Base-by-base conservation (phyloP, 768 basidiomycete species). In the Boletus pseudopeckii region DNA sequence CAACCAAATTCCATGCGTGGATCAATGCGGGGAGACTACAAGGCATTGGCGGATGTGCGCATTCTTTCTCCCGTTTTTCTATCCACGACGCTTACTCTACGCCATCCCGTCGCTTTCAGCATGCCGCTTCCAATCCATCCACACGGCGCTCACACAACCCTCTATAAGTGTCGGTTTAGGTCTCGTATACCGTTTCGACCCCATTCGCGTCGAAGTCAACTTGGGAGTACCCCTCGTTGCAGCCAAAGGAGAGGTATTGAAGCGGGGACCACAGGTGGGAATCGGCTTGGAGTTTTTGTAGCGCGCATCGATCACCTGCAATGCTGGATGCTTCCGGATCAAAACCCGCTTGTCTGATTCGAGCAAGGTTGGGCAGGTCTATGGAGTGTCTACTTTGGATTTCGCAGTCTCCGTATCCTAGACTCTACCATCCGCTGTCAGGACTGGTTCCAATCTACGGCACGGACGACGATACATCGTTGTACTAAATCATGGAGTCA, bases 141-240 rank as follows among this genome's bases (percentile, higher is more conserved):
- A 54, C 22, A 45, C 49, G 7, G 57, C 58, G n/a, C 4, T 70
- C n/a, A 55, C 61, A 47, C 52, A 53, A 33, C 50, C 93, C 0
- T 89, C 89, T 0, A 72, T 95, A 44, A 88, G 89, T 3, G 89
- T 80, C 1, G 93, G 93, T 7, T 62, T 93, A 13, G 94, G 93
- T 4, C 72, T 97, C 15, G 80, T 95, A 32, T 95, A 93, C 64
- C 77, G 83, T 34, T 85, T 93, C 58, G 87, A 91, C 55, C 87
- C 90, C 5, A 77, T 92, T 18, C 78, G 94, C n/a, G 77, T 92
- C 26, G 94, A 97, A 70, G 75, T 92, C 54, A 96, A 95, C 68
- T 80, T 96, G 57, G 91, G 92, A 7, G 76, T 96, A 34, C 93
- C 93, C 6, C 74, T 97, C 4, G 79, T 86, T 3, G 80, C 83